Evolutionary conservation across 495 filamentous ascomycete genomes (phyloP), one percentile per base, ranked within the genome.

Genomic region (Lichenothelia convexa): DNA sequence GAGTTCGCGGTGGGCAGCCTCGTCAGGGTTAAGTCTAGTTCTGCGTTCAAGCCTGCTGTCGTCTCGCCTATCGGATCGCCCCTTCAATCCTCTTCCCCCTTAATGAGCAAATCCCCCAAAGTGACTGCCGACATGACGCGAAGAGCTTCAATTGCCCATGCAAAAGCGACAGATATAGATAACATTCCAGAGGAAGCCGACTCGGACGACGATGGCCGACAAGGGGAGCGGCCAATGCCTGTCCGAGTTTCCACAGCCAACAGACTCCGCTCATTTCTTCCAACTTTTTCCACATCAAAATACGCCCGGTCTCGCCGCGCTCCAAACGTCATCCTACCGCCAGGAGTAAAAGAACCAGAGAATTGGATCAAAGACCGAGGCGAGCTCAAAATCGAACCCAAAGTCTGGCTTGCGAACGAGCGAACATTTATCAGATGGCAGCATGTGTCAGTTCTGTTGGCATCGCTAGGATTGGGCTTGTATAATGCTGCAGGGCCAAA

Each of bases 371-470:
- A 95, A 62, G 87, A 97, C 55, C 64, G 78, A 0, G 86, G 87
- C 0, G 82, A 84, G 1, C 65, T 95, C 22, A 71, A 80, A 35
- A 83, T 97, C 26, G 89, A 97, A 57, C 80, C 81, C 27, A 97
- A 97, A 57, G 87, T 97, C 4, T 97, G 89, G 86, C 78, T 97
- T 22, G 89, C 89, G 33, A 97, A 97, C 53, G 82, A 97, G 59
- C 73, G 89, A 31, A 97, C 89, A 0, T 97, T 93, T 48, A 72
- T 97, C 54, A 93, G 93, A 53, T 97, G 89, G 89, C 78, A 93
- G 55, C 85, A 95, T 50, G 79, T 95, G 44, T 76, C 71, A 36
- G 67, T 97, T 18, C 64, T 95, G 19, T 70, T 95, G 5, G 84
- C 83, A 7, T 73, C 71, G 18, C 55, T 97, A 20, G 80, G 81